A percentile compares a stretch with the other conserved stretches of the same genome.
Evolutionary conservation across 2,329 filamentous ascomycete species (phyloP).

Genomic region (Exophiala mesophila): DNA sequence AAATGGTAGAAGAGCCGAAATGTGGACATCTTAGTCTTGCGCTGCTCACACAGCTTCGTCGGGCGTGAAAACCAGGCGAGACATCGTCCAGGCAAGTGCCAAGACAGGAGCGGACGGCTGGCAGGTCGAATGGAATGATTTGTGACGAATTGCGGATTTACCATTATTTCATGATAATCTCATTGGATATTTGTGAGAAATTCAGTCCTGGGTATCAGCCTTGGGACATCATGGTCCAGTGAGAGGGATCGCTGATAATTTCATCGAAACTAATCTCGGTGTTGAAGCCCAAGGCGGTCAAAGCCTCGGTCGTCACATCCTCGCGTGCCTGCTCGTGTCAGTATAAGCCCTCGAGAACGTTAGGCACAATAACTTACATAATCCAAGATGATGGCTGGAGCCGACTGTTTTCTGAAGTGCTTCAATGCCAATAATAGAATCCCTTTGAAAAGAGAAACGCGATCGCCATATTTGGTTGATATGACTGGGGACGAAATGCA

Average conservation of each 20-base stretch:
- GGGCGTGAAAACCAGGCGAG: too few relatives aligned
- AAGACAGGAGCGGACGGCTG: neutral
- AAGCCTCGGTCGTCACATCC: slow-evolving; percentile 67
- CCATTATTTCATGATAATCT: too few relatives aligned
- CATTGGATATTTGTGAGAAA: neutral
- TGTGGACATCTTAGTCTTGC: too few relatives aligned
- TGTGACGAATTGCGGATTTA: neutral
- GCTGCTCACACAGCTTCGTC: too few relatives aligned
- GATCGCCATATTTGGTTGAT: slow-evolving; percentile 60
- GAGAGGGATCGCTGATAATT: slow-evolving; percentile 63
- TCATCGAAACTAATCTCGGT: slow-evolving; percentile 77
- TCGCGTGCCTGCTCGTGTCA: slow-evolving; percentile 54
- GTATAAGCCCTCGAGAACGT: slow-evolving; percentile 7
- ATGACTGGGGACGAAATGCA: slow-evolving; percentile 79
- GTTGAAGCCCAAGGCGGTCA: slow-evolving; percentile 75
- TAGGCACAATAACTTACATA: slow-evolving; percentile 57
- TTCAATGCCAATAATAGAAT: slow-evolving; percentile 74
- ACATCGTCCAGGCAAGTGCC: too few relatives aligned
- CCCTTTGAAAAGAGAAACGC: slow-evolving; percentile 70
- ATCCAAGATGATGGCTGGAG: slow-evolving; percentile 67
- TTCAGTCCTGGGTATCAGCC: slow-evolving; percentile 8
- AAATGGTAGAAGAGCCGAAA: too few relatives aligned
- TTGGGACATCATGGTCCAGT: slow-evolving; percentile 50
- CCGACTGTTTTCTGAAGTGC: slow-evolving; percentile 74
- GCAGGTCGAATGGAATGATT: neutral